phyloP scores from a whole-genome alignment of 345 rosid species.

The Trapa incisa region DNA sequence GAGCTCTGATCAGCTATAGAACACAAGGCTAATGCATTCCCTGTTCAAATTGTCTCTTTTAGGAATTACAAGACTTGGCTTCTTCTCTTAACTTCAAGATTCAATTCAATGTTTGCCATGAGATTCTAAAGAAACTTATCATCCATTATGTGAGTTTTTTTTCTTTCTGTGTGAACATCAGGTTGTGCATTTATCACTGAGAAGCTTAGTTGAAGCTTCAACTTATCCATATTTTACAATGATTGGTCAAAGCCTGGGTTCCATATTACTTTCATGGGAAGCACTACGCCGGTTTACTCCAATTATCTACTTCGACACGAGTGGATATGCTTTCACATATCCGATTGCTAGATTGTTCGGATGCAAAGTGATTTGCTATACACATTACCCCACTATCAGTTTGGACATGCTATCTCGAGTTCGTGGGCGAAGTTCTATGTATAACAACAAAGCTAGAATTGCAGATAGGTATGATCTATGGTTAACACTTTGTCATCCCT shows the following conservation, averaged over 20 bases:
- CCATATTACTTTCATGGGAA: conserved; percentile 81
- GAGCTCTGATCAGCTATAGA: neutral
- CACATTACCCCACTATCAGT: conserved; percentile 93
- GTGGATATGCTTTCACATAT: conserved; percentile 91
- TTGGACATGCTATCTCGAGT: conserved; percentile 88
- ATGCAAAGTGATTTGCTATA: conserved; percentile 83
- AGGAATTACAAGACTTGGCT: neutral
- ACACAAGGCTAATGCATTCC: neutral
- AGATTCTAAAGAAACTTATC: neutral
- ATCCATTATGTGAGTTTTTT: neutral
- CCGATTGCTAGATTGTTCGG: conserved; percentile 89
- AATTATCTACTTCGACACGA: conserved; percentile 53
- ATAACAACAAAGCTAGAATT: conserved; percentile 61
- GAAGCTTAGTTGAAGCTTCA: conserved; percentile 80
- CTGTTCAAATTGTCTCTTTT: neutral
- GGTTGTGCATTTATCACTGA: conserved; percentile 64
- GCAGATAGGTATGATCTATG: conserved; percentile 45
- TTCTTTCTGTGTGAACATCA: conserved; percentile 12
- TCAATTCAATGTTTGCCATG: neutral
- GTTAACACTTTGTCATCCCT: neutral
- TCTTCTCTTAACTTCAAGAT: neutral
- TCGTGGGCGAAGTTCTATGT: conserved; percentile 52
- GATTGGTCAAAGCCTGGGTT: conserved; percentile 96
- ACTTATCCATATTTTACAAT: conserved; percentile 82
- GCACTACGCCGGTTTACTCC: conserved; percentile 76